Evolutionary conservation across 2,329 filamentous ascomycete species (phyloP).

Genomic region (Xylaria sp.): DNA sequence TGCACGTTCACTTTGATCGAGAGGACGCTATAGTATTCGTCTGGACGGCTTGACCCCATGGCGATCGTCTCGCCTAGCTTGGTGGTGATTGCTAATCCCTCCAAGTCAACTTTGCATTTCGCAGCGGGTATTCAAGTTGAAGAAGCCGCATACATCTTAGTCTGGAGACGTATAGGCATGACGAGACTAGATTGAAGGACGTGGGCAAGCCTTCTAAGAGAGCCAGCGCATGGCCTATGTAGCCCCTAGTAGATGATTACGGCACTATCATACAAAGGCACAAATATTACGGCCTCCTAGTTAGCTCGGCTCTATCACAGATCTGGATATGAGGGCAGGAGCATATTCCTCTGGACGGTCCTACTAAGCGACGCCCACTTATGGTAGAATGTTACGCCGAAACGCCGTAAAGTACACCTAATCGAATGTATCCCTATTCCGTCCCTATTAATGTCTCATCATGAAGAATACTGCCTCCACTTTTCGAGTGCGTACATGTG

Average conservation of each 20-base stretch:
- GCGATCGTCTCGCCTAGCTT: not conserved
- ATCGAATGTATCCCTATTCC: not conserved
- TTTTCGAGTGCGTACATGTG: constrained; percentile 1
- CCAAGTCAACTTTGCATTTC: not conserved
- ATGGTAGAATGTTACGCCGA: constrained; percentile 19
- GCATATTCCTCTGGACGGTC: not conserved
- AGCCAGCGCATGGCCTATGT: constrained; percentile 1
- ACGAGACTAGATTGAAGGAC: not conserved
- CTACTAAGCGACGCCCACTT: not conserved
- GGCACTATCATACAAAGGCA: not conserved
- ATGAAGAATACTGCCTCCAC: not conserved
- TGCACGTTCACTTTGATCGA: no score
- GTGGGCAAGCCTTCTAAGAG: not conserved
- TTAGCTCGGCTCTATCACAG: not conserved
- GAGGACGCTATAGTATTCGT: not conserved
- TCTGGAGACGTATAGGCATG: not conserved
- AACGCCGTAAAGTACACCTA: constrained; percentile 18
- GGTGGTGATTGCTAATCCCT: not conserved
- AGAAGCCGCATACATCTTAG: not conserved
- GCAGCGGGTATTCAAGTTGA: not conserved
- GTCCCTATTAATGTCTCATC: not conserved
- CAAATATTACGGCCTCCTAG: not conserved
- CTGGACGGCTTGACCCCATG: not conserved
- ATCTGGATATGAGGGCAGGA: not conserved
- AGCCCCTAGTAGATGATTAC: not conserved